Evolutionary conservation across 2,329 filamentous ascomycete genomes (phyloP).

Genomic region (Coniochaeta pulveracea): DNA sequence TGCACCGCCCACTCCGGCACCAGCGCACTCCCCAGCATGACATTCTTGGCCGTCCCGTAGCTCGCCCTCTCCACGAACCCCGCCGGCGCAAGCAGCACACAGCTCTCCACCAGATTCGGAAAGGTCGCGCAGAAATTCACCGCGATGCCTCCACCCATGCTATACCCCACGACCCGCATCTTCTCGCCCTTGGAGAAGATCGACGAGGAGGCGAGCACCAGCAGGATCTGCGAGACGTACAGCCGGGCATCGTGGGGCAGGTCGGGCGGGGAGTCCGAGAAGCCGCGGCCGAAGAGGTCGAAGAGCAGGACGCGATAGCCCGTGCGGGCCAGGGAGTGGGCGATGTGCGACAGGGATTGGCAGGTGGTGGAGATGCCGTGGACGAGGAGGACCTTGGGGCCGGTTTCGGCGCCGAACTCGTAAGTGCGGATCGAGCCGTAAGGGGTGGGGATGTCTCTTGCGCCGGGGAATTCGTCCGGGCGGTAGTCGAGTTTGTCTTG

Average conservation of each 20-base stretch:
- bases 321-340: slow-evolving; percentile 48
- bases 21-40: slow-evolving; percentile 43
- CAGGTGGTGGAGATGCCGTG: slow-evolving; percentile 81
- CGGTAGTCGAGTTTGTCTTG: slow-evolving; percentile 37
- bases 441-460: slow-evolving; percentile 60
- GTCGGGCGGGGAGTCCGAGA: slow-evolving; percentile 51
- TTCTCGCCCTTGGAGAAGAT: slow-evolving; percentile 53
- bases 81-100: slow-evolving; percentile 69
- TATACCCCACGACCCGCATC: slow-evolving; percentile 65
- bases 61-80: slow-evolving; percentile 55
- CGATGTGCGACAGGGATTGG: slow-evolving; percentile 57
- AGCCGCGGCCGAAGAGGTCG: slow-evolving; percentile 60
- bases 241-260: slow-evolving; percentile 63
- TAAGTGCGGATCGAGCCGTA: slow-evolving; percentile 71
- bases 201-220: slow-evolving; percentile 58
- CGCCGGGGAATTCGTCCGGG: slow-evolving; percentile 58
- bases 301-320: slow-evolving; percentile 78
- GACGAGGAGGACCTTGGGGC: slow-evolving; percentile 64
- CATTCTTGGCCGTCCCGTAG: slow-evolving; percentile 35
- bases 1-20: slow-evolving; percentile 41
- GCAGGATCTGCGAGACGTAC: slow-evolving; percentile 61
- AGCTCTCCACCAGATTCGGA: slow-evolving; percentile 53
- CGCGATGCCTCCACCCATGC: slow-evolving; percentile 69
- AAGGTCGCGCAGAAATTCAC: slow-evolving; percentile 65
- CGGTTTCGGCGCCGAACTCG: slow-evolving; percentile 67